Evolutionary conservation across 495 filamentous ascomycete species (phyloP), one percentile per base, ranked within the genome.

Genomic region (Parmelia sp.): DNA sequence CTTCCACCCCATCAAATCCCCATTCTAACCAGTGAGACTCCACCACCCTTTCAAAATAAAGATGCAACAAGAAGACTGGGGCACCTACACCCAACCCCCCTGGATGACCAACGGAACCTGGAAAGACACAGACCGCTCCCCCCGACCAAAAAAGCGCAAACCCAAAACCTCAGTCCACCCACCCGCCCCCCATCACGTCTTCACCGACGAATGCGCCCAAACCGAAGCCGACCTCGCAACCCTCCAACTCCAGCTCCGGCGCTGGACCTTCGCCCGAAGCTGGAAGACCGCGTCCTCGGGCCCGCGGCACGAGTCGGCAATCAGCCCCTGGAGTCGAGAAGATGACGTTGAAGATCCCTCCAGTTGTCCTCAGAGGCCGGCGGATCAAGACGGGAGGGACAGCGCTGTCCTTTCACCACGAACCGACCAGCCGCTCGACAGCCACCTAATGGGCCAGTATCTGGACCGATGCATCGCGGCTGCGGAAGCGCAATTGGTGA

Each of bases 41-140:
- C 35, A n/a, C n/a, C n/a, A n/a, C n/a, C n/a, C n/a, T n/a, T n/a
- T n/a, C n/a, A n/a, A n/a, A 10, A 36, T 36, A 36, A 36, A 36
- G 35, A 55, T 55, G 51, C 51, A 55, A 55, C 6, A 33, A 10
- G 51, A 35, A 55, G 51, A 55, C 27, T 55, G 51, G 51, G 51
- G 51, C 29, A 9, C 11, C 3, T 55, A 55, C 29, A 21, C 51
- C 1, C 51, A 55, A 55, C 27, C 27, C 27, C 51, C 51, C 11
- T 55, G 29, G 29, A 33, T 55, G 51, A 33, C 29, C 3, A 29
- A 15, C 19, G 17, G 51, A 55, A 5, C 51, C 21, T 55, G 29
- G 51, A 7, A 55, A 55, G 29, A 21, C 29, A 35, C 51, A 3
- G 7, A 33, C 51, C 4, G 0, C 17, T 31, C 23, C 3, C 2